These are phyloP conservation scores for Talaromyces adpressus DNA, from an alignment of 495 filamentous ascomycete genomes.

Conservation along the genomic window DNA sequence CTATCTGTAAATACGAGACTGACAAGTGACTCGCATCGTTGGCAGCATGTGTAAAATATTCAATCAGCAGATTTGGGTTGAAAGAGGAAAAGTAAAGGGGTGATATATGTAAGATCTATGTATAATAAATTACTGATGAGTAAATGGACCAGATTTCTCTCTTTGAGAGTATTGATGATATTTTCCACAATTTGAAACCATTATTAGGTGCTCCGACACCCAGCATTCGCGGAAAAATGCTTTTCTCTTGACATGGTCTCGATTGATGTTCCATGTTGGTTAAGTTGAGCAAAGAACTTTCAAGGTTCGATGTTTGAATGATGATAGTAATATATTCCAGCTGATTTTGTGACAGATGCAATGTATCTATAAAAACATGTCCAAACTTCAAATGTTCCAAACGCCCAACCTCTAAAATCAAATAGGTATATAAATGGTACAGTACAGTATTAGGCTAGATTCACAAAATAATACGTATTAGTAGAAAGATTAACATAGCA, in stretches of 20 bases:
- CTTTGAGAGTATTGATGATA: too few relatives aligned
- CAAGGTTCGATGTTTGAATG: too few relatives aligned
- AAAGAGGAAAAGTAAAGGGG: not conserved
- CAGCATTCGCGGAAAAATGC: too few relatives aligned
- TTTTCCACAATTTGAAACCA: too few relatives aligned
- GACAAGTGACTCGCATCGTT: not conserved
- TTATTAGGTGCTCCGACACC: too few relatives aligned
- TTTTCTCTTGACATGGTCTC: too few relatives aligned
- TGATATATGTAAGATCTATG: too few relatives aligned
- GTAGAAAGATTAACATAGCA: constrained; percentile 23
- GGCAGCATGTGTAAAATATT: not conserved
- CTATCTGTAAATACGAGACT: not conserved
- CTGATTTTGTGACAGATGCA: not conserved
- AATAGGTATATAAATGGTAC: constrained; percentile 5
- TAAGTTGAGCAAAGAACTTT: too few relatives aligned
- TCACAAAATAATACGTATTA: not conserved
- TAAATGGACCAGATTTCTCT: not conserved
- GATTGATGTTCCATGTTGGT: too few relatives aligned
- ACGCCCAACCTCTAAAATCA: not conserved
- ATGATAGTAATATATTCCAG: not conserved
- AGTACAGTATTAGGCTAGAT: constrained; percentile 2
- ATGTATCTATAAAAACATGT: not conserved
- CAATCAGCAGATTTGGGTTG: not conserved
- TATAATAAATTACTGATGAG: too few relatives aligned
- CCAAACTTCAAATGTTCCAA: not conserved